These are phyloP conservation scores for Stenogyne calaminthoides DNA, from an alignment of 305 asterid genomes.

Conservation along the genomic window DNA sequence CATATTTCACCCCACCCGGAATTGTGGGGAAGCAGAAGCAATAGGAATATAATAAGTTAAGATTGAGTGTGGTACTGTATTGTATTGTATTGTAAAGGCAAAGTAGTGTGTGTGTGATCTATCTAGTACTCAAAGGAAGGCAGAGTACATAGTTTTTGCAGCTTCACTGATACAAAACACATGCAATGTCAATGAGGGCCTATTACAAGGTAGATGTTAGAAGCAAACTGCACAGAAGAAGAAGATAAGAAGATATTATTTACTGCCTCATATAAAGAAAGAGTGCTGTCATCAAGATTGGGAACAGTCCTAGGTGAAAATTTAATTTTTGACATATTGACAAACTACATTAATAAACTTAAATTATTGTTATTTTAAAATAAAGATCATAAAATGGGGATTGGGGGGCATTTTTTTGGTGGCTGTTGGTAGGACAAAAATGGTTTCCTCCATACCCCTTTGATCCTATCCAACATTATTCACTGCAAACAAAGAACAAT, in stretches of 20 bases:
- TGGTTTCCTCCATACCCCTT: constrained; percentile 56
- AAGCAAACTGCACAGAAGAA: constrained; percentile 42
- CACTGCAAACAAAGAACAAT: constrained; percentile 31
- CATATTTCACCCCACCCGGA: too few relatives aligned
- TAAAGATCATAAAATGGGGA: constrained; percentile 4
- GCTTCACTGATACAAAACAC: constrained; percentile 36
- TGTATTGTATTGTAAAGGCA: too few relatives aligned
- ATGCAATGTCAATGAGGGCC: constrained; percentile 42
- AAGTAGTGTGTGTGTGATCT: neutral
- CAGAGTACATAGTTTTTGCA: constrained; percentile 18
- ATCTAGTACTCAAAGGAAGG: neutral
- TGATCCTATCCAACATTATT: constrained; percentile 46
- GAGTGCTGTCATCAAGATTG: constrained; percentile 57
- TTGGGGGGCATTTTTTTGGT: constrained; percentile 48
- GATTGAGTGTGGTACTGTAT: neutral
- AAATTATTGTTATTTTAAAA: constrained; percentile 10
- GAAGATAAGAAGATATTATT: constrained; percentile 43
- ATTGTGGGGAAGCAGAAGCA: too few relatives aligned
- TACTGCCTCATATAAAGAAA: constrained; percentile 28
- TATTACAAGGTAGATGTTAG: constrained; percentile 26
- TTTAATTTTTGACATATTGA: constrained; percentile 28
- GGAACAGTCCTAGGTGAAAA: constrained; percentile 67
- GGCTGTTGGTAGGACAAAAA: constrained; percentile 62
- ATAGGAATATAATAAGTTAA: neutral
- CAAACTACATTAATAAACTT: neutral